Percentiles rank a stretch among this genome's conserved stretches.
These are phyloP conservation scores for Oryza brachyantha DNA, from an alignment of 176 grass and related monocot species.

Conservation along the genomic window DNA sequence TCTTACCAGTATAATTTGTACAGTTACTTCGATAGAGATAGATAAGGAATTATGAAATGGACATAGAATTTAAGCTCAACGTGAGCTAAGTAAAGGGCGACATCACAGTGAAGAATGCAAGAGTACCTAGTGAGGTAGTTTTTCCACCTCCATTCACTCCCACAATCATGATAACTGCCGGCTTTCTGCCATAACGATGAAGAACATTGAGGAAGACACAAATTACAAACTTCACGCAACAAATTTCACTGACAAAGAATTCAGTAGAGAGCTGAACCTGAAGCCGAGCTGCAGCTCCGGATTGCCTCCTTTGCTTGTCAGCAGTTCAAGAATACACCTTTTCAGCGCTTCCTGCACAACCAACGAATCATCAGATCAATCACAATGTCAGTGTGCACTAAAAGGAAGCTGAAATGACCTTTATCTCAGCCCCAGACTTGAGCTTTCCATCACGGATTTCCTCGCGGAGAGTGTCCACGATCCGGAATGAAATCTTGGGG, in stretches of 20 bases:
- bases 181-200: constrained; percentile 53
- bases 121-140: constrained; percentile 80
- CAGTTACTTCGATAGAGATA: no score
- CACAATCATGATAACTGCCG: constrained; percentile 81
- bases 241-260: background rate
- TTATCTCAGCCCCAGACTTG: constrained; percentile 91
- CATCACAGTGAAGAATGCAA: background rate
- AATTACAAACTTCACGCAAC: constrained; percentile 10
- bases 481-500: constrained; percentile 91
- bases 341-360: constrained; percentile 64
- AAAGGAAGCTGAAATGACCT: constrained; percentile 34
- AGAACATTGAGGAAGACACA: background rate
- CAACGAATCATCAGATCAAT: background rate
- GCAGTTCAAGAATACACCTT: constrained; percentile 60
- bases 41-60: no score
- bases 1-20: background rate
- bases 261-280: constrained; percentile 49
- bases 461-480: constrained; percentile 84
- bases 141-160: constrained; percentile 98
- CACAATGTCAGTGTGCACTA: background rate
- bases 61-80: background rate
- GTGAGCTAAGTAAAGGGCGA: background rate
- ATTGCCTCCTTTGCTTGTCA: constrained; percentile 75
- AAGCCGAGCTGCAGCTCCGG: constrained; percentile 87
- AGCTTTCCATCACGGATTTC: constrained; percentile 90